phyloP scores from a whole-genome alignment of 2,329 filamentous ascomycete genomes.

The Fusarium nematophilum region DNA sequence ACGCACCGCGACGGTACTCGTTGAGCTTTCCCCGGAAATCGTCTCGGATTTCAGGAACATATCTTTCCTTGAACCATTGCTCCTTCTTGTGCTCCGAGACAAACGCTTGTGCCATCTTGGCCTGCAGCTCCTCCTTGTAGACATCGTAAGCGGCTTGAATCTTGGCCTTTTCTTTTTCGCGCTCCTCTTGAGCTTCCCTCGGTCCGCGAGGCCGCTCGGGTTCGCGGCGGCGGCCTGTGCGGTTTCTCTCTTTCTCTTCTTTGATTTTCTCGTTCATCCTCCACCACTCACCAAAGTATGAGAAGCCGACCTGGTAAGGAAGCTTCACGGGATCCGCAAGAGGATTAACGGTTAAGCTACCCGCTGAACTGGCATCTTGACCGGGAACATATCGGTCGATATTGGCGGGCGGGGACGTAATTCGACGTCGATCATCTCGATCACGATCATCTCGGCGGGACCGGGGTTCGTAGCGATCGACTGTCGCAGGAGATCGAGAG shows the following conservation, averaged over 20 bases:
- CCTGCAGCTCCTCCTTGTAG: conserved; percentile 76
- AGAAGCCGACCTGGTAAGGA: conserved; percentile 85
- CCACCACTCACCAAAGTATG: conserved; percentile 90
- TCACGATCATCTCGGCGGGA: conserved; percentile 74
- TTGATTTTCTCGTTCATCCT: conserved; percentile 84
- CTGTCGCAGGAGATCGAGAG: conserved; percentile 76
- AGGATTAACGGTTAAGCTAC: conserved; percentile 67
- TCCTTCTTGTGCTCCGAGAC: conserved; percentile 93
- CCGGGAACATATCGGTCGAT: conserved; percentile 90
- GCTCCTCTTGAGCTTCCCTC: conserved; percentile 76
- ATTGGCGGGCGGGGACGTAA: conserved; percentile 73
- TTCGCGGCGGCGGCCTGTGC: conserved; percentile 75
- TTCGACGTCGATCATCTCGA: conserved; percentile 71
- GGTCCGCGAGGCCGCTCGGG: conserved; percentile 72
- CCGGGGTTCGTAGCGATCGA: conserved; percentile 83
- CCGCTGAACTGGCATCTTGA: conserved; percentile 64
- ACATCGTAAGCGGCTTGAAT: conserved; percentile 77
- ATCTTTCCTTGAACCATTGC: conserved; percentile 98
- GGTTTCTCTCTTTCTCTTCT: conserved; percentile 79
- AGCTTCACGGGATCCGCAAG: conserved; percentile 78
- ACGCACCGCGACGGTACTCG: conserved; percentile 81
- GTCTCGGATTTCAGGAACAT: conserved; percentile 84
- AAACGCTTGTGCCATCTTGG: conserved; percentile 87
- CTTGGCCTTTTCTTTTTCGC: conserved; percentile 80
- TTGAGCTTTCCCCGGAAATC: conserved; percentile 79